phyloP scores from a whole-genome alignment of 306 rosid species.

The Leucaena leucocephala region DNA sequence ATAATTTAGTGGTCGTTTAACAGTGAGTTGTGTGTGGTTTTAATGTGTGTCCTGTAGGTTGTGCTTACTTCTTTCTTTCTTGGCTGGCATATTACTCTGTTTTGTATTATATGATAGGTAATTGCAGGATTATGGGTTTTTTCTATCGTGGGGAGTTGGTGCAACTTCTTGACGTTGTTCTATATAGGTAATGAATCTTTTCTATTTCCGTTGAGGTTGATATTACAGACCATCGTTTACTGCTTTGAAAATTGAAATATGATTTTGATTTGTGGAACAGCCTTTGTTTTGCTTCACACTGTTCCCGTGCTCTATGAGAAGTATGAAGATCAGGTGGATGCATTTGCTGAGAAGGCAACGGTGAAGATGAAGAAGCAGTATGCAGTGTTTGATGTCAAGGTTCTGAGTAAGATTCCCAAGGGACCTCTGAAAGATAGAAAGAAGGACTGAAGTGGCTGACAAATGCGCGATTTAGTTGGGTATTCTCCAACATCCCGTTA shows the following conservation, averaged over 20 bases:
- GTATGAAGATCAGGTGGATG: constrained; percentile 70
- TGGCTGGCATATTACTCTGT: background rate
- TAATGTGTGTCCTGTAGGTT: background rate
- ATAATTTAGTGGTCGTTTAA: background rate
- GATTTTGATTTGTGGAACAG: constrained; percentile 52
- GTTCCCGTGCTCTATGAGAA: constrained; percentile 87
- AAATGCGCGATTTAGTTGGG: constrained; percentile 18
- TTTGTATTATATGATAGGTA: constrained; percentile 45
- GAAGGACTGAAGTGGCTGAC: constrained; percentile 48
- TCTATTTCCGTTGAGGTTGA: too few relatives aligned
- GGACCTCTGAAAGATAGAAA: constrained; percentile 72
- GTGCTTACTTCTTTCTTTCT: background rate
- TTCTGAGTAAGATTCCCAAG: constrained; percentile 77
- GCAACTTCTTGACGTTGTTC: constrained; percentile 81
- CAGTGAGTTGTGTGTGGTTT: background rate
- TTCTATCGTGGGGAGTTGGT: constrained; percentile 67
- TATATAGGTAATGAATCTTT: constrained; percentile 65
- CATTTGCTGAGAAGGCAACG: constrained; percentile 77
- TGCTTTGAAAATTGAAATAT: background rate
- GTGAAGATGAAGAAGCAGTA: constrained; percentile 79
- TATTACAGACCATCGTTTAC: background rate
- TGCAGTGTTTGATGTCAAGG: constrained; percentile 83
- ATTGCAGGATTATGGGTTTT: constrained; percentile 89
- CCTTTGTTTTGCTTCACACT: constrained; percentile 73
- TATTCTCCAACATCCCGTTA: constrained; percentile 24